Conservation (phyloP, 2,329 filamentous ascomycete genomes). For the Aureobasidium sp. region DNA sequence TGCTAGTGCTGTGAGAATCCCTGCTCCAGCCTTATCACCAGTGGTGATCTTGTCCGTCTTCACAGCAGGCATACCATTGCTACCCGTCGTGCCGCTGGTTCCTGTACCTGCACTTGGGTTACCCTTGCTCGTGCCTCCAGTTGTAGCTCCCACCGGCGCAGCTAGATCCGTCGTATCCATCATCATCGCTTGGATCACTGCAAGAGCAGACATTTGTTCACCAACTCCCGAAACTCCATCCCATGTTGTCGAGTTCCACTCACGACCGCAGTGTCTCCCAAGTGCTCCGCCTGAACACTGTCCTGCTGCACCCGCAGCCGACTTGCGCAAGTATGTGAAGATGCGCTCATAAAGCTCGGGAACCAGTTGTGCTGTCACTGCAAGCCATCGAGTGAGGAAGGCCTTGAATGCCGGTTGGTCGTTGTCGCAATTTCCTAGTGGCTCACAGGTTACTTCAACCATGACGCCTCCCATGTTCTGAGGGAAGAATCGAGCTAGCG, state of each 20-base stretch:
- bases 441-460: conserved; percentile 35
- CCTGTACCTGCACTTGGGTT: conserved; percentile 35
- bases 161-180: conserved; percentile 29
- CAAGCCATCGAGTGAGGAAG: conserved; percentile 37
- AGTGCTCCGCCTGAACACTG: conserved; percentile 42
- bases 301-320: conserved; percentile 44
- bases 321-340: conserved; percentile 41
- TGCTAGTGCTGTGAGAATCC: conserved; percentile 53
- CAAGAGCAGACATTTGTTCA: conserved; percentile 47
- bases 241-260: conserved; percentile 33
- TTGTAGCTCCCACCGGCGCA: conserved; percentile 36
- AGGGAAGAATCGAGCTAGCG: conserved; percentile 28
- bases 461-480: conserved; percentile 30
- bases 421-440: conserved; percentile 29
- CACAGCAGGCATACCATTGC: neutral
- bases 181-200: conserved; percentile 37
- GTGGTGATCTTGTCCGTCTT: conserved; percentile 37
- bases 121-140: conserved; percentile 43
- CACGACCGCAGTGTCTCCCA: conserved; percentile 34
- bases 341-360: conserved; percentile 44
- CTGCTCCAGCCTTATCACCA: conserved; percentile 59
- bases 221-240: conserved; percentile 44
- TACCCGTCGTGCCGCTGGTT: conserved; percentile 20
- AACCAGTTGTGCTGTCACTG: conserved; percentile 46
- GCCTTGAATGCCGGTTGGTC: conserved; percentile 33